These are phyloP conservation scores for Urtica urens DNA, from an alignment of 306 rosid species.

Conservation along the genomic window DNA sequence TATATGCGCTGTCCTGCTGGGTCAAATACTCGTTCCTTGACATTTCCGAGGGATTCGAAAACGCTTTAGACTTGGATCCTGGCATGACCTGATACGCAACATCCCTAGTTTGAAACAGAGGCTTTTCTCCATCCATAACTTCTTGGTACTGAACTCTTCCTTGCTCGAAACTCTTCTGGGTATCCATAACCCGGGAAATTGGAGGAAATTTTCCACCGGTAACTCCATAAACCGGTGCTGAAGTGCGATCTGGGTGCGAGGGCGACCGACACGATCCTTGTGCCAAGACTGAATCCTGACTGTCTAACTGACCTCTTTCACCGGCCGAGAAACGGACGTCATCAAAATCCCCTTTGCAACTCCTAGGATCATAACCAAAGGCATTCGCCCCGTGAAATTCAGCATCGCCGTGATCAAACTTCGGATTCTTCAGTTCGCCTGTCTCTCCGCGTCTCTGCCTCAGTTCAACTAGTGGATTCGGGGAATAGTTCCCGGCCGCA, in stretches of 20 bases:
- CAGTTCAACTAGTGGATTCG: constrained; percentile 29
- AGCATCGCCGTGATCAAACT: constrained; percentile 30
- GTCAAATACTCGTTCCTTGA: constrained; percentile 36
- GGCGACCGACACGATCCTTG: constrained; percentile 37
- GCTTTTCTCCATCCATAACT: constrained; percentile 29
- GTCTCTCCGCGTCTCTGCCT: constrained; percentile 35
- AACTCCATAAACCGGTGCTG: constrained; percentile 25
- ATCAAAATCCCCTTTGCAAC: constrained; percentile 31
- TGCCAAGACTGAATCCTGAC: constrained; percentile 30
- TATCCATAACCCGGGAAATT: constrained; percentile 23
- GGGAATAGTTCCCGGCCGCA: constrained; percentile 35
- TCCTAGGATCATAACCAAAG: constrained; percentile 25
- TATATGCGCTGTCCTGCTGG: constrained; percentile 24
- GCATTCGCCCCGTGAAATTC: constrained; percentile 21
- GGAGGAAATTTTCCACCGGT: constrained; percentile 27
- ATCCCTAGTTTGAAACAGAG: constrained; percentile 34
- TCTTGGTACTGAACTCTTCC: constrained; percentile 37
- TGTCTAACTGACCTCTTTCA: constrained; percentile 25
- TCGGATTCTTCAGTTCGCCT: constrained; percentile 20
- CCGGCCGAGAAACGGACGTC: constrained; percentile 33
- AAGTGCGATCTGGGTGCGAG: constrained; percentile 24
- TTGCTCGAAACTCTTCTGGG: constrained; percentile 32
- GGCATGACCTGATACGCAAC: constrained; percentile 22
- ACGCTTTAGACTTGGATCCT: constrained; percentile 40
- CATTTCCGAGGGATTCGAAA: constrained; percentile 35